Percentiles rank a stretch among this genome's conserved stretches.
phyloP scores from a whole-genome alignment of 176 grass and related monocot species.

The Tuctoria greenei region DNA sequence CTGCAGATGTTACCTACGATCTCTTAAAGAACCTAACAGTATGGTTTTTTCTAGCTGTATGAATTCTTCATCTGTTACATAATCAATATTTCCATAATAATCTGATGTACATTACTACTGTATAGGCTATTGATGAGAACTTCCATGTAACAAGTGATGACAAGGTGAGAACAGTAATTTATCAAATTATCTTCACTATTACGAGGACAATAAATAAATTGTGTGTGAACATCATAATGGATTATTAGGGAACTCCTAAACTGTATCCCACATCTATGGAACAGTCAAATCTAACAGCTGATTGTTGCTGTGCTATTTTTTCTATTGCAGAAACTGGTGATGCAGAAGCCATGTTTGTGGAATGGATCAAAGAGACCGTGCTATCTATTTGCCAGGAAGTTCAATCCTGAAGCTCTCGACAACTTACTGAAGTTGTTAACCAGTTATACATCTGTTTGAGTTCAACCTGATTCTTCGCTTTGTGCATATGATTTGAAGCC shows the following conservation, averaged over 20 bases:
- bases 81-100: not conserved
- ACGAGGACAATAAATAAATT: constrained; percentile 11
- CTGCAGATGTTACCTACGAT: constrained; percentile 81
- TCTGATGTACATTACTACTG: constrained; percentile 25
- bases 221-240: not conserved
- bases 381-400: constrained; percentile 95
- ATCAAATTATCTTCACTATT: not conserved
- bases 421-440: constrained; percentile 79
- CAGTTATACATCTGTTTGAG: constrained; percentile 78
- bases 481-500: constrained; percentile 18
- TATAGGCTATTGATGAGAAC: constrained; percentile 77
- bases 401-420: constrained; percentile 74
- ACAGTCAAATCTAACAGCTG: constrained; percentile 7
- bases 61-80: not conserved
- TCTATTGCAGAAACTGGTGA: constrained; percentile 62
- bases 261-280: not conserved
- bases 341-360: constrained; percentile 74
- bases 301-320: constrained; percentile 5
- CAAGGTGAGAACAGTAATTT: constrained; percentile 44
- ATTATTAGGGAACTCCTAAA: not conserved
- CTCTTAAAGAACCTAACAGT: constrained; percentile 91
- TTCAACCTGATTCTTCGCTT: constrained; percentile 44
- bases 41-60: constrained; percentile 35
- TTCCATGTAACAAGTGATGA: constrained; percentile 85
- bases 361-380: constrained; percentile 93